Percentiles rank a stretch among this genome's conserved stretches.
Evolutionary conservation across 169 alveolate species (phyloP).

Genomic region (Perkinsus olseni): DNA sequence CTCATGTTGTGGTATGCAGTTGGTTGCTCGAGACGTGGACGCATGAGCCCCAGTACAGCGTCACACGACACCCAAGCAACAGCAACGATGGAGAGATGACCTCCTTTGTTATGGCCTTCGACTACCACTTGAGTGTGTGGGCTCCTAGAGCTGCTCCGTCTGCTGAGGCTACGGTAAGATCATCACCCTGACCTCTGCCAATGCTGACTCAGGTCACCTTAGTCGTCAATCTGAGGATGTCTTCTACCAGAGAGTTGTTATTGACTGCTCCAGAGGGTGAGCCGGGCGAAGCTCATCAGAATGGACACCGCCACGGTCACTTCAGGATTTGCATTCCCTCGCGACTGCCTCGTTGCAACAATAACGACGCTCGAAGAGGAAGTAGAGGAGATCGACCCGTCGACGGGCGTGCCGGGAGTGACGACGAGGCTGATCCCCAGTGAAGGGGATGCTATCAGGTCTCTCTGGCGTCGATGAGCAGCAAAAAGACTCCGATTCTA

Average conservation of each 20-base stretch:
- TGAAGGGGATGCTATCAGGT: background rate
- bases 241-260: background rate
- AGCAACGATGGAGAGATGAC: background rate
- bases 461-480: background rate
- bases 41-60: background rate
- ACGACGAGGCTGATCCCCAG: background rate
- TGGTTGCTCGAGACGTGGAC: background rate
- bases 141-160: background rate
- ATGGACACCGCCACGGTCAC: too few species aligned
- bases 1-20: background rate
- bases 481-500: background rate
- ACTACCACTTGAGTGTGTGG: background rate
- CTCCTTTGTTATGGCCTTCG: background rate
- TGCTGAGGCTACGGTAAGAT: background rate
- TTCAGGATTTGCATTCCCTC: background rate
- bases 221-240: background rate
- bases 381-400: background rate
- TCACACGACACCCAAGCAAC: background rate
- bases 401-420: background rate
- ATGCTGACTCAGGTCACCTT: background rate
- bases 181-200: background rate
- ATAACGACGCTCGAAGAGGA: background rate
- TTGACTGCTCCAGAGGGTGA: background rate
- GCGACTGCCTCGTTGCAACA: background rate
- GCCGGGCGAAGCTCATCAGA: background rate